Evolutionary conservation across 768 basidiomycete species (phyloP), one percentile per base, ranked within the genome.

Genomic region (Termitomyces sp.): DNA sequence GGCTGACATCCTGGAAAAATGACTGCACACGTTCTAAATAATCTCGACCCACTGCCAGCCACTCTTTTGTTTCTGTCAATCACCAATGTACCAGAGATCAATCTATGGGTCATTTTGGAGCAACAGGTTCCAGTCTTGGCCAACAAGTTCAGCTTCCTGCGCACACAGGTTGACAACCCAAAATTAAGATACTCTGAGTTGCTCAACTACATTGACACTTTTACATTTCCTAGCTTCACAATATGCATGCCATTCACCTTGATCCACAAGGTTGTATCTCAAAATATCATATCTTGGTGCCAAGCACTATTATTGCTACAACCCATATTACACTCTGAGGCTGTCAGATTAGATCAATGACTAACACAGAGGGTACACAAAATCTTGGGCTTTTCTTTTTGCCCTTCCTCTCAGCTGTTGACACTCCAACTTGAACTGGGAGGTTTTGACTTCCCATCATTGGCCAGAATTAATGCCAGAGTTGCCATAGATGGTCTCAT

Each of bases 371-470:
- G 58, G 12, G 52, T 72, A 1, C 70, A 73, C 34, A 27, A 62
- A 0, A 18, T 54, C 11, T 33, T 63, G 0, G 67, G 66, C 0
- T 69, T 73, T 51, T 69, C 70, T 0, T 73, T 68, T 49, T 37
- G 47, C 13, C 61, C 52, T 0, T 60, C 33, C 8, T 56, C 63
- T 0, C 27, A 18, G 6, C 2, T 69, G 2, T 30, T 52, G 0
- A 64, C 63, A 0, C 55, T 64, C 0, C 69, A 67, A 0, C 12
- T 70, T 0, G 20, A 54, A 0, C 33, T 55, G 0, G 46, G 55
- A 15, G 68, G 70, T 3, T 65, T 70, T 31, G 69, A 63, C 20
- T 67, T 70, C 24, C 64, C 65, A 0, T 70, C 66, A 0, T 56
- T 70, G 1, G 16, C 63, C 1, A 48, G 61, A 1, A 60, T 70